A percentile compares a stretch with the other conserved stretches of the same genome.
Conservation (phyloP, 192 early-diverging fungal species). For the Jimgerdemannia lactiflua region DNA sequence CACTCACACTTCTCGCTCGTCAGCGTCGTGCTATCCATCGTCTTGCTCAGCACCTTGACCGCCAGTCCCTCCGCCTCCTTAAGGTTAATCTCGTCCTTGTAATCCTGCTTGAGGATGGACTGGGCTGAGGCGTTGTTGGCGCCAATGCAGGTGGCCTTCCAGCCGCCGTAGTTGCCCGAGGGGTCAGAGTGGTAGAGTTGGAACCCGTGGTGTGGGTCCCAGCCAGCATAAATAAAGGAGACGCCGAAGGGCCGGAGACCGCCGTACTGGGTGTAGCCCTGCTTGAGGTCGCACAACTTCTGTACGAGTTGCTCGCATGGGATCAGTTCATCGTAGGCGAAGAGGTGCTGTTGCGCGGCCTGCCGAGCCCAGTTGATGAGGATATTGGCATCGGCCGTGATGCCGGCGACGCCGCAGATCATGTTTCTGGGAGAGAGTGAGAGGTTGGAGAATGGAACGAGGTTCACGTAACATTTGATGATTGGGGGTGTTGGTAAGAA, state of each 20-base stretch:
- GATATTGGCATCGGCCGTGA: slow-evolving; percentile 95
- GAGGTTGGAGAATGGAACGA: slow-evolving; percentile 2
- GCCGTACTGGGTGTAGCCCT: slow-evolving; percentile 98
- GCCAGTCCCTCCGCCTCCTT: slow-evolving; percentile 90
- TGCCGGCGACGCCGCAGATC: slow-evolving; percentile 93
- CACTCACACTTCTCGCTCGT: slow-evolving; percentile 87
- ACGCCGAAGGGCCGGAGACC: slow-evolving; percentile 98
- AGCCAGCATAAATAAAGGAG: slow-evolving; percentile 96
- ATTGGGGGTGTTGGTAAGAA: too few relatives aligned
- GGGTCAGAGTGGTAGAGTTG: slow-evolving; percentile 99
- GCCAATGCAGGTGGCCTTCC: slow-evolving; percentile 99
- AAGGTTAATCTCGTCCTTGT: slow-evolving; percentile 85
- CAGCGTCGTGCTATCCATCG: slow-evolving; percentile 92
- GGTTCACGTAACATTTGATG: not conserved
- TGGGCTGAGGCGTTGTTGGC: slow-evolving; percentile 90
- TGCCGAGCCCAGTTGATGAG: slow-evolving; percentile 87
- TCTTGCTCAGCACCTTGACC: slow-evolving; percentile 94
- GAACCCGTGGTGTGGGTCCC: slow-evolving; percentile 87
- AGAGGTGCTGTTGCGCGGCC: slow-evolving; percentile 85
- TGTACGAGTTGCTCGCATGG: slow-evolving; percentile 96
- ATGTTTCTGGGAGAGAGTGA: slow-evolving; percentile 57
- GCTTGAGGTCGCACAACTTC: slow-evolving; percentile 94
- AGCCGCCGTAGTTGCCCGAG: slow-evolving; percentile 98
- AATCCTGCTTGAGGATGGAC: slow-evolving; percentile 95
- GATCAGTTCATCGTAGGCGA: slow-evolving; percentile 88